Conservation (phyloP, 352 stramenopile species). For the Pythium coloratum region DNA sequence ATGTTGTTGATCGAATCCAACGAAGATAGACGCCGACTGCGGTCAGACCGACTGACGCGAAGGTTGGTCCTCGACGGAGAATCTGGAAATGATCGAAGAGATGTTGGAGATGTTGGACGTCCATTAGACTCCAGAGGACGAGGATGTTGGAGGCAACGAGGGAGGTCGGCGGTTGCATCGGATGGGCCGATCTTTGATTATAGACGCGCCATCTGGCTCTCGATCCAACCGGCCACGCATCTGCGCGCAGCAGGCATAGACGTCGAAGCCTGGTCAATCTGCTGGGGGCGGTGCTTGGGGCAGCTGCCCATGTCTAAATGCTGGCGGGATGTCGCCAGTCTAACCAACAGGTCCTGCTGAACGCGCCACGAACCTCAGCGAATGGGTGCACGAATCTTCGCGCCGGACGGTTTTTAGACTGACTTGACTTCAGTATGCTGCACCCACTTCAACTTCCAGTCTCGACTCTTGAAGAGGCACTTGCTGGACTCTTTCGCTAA, state of each 20-base stretch:
- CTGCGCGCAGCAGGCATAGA: not conserved
- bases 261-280: not conserved
- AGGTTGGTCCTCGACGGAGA: not conserved
- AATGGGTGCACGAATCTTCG: not conserved
- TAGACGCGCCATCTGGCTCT: not conserved
- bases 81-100: not conserved
- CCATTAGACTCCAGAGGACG: not conserved
- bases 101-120: too few relatives aligned
- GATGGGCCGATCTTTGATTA: not conserved
- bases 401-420: not conserved
- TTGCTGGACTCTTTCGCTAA: not conserved
- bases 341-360: not conserved
- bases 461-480: not conserved
- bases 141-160: not conserved
- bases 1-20: constrained; percentile 7
- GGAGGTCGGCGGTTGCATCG: not conserved
- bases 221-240: not conserved
- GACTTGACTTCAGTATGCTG: not conserved
- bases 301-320: not conserved
- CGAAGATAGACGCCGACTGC: not conserved
- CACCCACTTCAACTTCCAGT: not conserved
- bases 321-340: not conserved
- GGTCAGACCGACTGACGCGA: not conserved
- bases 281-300: too few relatives aligned
- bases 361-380: not conserved